Evolutionary conservation across 257 asterid genomes (phyloP), one percentile per base, ranked within the genome.

Genomic region (Coffea eugenioides): DNA sequence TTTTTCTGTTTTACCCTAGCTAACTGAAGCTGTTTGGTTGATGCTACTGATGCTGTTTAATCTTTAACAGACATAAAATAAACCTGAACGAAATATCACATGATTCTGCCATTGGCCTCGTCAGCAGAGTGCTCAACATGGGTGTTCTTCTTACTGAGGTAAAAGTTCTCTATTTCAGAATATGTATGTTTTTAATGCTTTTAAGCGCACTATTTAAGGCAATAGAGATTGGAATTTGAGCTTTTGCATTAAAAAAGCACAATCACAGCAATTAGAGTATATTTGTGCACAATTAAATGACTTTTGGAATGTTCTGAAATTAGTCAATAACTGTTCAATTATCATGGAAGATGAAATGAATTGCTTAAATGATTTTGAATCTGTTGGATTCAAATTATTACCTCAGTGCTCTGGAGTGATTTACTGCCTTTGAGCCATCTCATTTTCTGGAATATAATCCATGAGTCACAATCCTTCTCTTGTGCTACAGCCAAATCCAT

Each of bases 141-240:
- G 98, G 98, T 31, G 95, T 95, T 85, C 97, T 95, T 74, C 89
- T 95, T 61, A 89, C 95, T 25, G 98, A 93, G 98, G 99, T 95
- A 87, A 74, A 83, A n/a, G 31, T 77, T 34, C 51, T 64, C 59
- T 34, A 68, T n/a, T 41, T 85, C 79, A 25, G 56, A 75, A 46
- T 54, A 27, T 71, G 74, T 80, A 73, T 31, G 67, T 62, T 66
- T 43, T 12, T 66, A 21, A 72, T 75, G 62, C 36, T 56, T 8
- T 52, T 36, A 10, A 68, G 6, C 51, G 31, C 27, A 61, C 12
- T 15, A 48, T 36, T 41, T 65, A 25, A 11, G 64, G 41, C 31
- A 57, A 21, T 39, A 20, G 41, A 57, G 56, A 20, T 51, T 21
- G 10, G 0, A 18, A 20, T 56, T 56, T 4, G 54, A 57, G 39